A percentile compares a stretch with the other conserved stretches of the same genome.
Conservation (phyloP, 2,329 filamentous ascomycete genomes). For the Cordyceps javanica region DNA sequence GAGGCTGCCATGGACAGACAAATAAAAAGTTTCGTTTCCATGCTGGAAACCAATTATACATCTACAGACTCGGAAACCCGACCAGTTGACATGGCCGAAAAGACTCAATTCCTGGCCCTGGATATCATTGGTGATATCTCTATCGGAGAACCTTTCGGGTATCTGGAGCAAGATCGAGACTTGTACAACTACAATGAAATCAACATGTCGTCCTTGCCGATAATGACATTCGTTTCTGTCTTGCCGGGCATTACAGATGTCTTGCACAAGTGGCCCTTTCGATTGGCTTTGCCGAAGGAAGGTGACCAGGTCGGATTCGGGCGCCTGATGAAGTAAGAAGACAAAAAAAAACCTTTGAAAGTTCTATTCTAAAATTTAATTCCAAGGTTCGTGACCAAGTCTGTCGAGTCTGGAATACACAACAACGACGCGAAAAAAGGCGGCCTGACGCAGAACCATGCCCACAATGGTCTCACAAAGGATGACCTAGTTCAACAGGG, state of each 20-base stretch:
- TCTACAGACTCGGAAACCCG: constrained; percentile 27
- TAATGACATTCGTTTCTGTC: constrained; percentile 31
- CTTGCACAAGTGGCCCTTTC: constrained; percentile 32
- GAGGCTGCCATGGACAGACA: constrained; percentile 35
- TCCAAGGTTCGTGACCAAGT: constrained; percentile 21
- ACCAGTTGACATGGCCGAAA: constrained; percentile 42
- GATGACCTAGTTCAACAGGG: constrained; percentile 33
- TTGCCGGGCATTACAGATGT: constrained; percentile 31
- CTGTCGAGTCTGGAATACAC: constrained; percentile 22
- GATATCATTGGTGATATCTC: constrained; percentile 49
- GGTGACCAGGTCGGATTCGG: constrained; percentile 34
- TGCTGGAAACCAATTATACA: constrained; percentile 43
- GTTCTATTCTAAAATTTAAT: neutral
- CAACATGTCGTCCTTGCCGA: constrained; percentile 32
- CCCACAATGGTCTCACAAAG: constrained; percentile 29
- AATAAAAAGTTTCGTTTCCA: constrained; percentile 32
- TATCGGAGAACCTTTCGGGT: constrained; percentile 46
- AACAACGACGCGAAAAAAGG: constrained; percentile 17
- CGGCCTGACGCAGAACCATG: constrained; percentile 36
- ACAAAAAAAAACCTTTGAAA: neutral
- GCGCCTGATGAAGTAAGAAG: constrained; percentile 30
- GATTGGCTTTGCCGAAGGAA: constrained; percentile 28
- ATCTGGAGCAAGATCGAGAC: constrained; percentile 43
- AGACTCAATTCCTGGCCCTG: constrained; percentile 46
- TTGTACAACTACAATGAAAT: constrained; percentile 39